These are phyloP conservation scores for Amphibolis antarctica DNA, from an alignment of 106 monocot species.

Conservation along the genomic window DNA sequence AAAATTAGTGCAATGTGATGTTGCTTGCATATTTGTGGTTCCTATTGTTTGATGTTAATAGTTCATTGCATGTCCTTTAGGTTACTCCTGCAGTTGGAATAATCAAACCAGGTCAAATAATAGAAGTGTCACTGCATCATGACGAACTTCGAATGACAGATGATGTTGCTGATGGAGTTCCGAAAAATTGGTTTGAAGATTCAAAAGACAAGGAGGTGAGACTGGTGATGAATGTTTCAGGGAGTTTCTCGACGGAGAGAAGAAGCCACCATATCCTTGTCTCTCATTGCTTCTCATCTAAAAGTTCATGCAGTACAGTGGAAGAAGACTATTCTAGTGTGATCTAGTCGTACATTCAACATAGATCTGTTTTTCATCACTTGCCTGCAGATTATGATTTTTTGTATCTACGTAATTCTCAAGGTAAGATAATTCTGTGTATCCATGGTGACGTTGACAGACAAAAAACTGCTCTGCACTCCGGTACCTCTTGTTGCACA, in stretches of 20 bases:
- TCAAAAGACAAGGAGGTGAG: constrained; percentile 51
- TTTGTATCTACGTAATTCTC: no score
- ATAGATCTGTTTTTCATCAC: no score
- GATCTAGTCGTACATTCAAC: no score
- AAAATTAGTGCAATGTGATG: no score
- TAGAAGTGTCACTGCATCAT: constrained; percentile 58
- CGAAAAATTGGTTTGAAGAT: constrained; percentile 63
- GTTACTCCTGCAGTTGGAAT: constrained; percentile 60
- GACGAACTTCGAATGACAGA: constrained; percentile 56
- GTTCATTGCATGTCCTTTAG: constrained; percentile 12
- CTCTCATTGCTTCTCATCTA: constrained; percentile 31
- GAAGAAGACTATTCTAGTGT: constrained; percentile 5
- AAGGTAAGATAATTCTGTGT: no score
- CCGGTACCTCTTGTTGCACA: no score
- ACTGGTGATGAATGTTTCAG: constrained; percentile 43
- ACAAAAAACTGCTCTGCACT: no score
- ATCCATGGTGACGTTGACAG: no score
- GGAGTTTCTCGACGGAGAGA: constrained; percentile 30
- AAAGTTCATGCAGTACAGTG: not conserved
- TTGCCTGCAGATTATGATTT: no score
- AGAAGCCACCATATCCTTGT: constrained; percentile 42
- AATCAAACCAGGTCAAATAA: constrained; percentile 41
- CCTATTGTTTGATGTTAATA: not conserved
- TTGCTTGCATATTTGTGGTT: no score
- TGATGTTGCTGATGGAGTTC: constrained; percentile 57